Base-by-base conservation (phyloP, 2,329 filamentous ascomycete genomes). In the Paraconiothyrium sp. region DNA sequence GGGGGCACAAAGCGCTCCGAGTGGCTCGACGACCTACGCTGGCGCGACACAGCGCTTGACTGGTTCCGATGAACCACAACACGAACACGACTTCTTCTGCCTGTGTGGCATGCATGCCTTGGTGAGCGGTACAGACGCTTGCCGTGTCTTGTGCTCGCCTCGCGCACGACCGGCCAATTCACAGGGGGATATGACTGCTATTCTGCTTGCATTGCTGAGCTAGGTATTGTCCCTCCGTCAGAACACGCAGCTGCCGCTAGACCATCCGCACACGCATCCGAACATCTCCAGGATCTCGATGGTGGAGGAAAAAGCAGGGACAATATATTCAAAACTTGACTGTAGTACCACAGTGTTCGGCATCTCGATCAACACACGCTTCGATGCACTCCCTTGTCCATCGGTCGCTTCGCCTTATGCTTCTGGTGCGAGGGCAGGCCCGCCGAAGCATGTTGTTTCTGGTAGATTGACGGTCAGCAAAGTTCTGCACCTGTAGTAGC, bases 301-400 rank as follows among this genome's bases (percentile, higher is more conserved):
- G 20, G 20, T 46, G 41, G 6, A 4, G 4, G n/a, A 22, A 44
- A n/a, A 46, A 24, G 20, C 43, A 46, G n/a, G 20, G 50, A n/a
- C 35, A 41, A n/a, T 54, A 43, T 11, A 24, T 43, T 22, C 16
- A 22, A 41, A 41, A 24, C 3, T 22, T 22, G 24, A 10, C 37
- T 30, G 24, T 30, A 11, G 16, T 44, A 11, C 34, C 11, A n/a
- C 20, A 13, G 11, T n/a, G 7, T 35, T 5, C 22, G 30, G 20
- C 10, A 50, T n/a, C 24, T 35, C 20, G 16, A 57, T 64, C 63
- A 85, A 60, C 83, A 85, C 6, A 85, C 84, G 34, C 74, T 72
- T 54, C 83, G 75, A 69, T 85, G 82, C 6, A 85, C 80, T 4
- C 83, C 83, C 39, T 83, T 64, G 30, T 68, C 71, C 80, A 83